phyloP scores from a whole-genome alignment of 1,139 yeast genomes.

The Saccharomyces hybrid region DNA sequence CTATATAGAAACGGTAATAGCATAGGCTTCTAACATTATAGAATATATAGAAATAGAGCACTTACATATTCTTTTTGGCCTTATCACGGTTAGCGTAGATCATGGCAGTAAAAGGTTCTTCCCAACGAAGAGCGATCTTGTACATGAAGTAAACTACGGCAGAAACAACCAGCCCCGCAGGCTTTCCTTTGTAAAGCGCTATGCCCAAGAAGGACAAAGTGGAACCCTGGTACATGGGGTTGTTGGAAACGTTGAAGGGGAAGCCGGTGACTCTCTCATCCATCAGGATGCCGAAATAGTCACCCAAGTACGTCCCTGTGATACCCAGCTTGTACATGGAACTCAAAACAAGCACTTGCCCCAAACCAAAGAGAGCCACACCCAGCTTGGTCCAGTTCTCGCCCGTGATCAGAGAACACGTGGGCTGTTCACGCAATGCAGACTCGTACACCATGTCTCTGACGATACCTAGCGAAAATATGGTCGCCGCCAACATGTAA shows the following conservation, averaged over 20 bases:
- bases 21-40: neutral
- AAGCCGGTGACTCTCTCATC: conserved; percentile 83
- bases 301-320: conserved; percentile 95
- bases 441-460: conserved; percentile 71
- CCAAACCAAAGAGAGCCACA: conserved; percentile 46
- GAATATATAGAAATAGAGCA: neutral
- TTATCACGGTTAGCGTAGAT: conserved; percentile 66
- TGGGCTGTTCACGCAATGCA: conserved; percentile 55
- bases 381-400: conserved; percentile 36
- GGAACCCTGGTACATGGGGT: conserved; percentile 97
- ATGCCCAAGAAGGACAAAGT: conserved; percentile 84
- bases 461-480: conserved; percentile 74
- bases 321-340: conserved; percentile 95
- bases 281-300: conserved; percentile 94
- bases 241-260: conserved; percentile 84
- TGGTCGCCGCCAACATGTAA: conserved; percentile 70
- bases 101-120: conserved; percentile 92
- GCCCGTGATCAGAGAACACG: conserved; percentile 38
- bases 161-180: conserved; percentile 74
- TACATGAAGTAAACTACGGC: conserved; percentile 75
- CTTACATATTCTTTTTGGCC: neutral
- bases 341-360: conserved; percentile 69
- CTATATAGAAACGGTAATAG: neutral
- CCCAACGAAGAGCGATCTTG: conserved; percentile 72
- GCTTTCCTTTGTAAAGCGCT: conserved; percentile 81